phyloP scores from a whole-genome alignment of 2,329 filamentous ascomycete species.

The Fusarium euwallaceae region DNA sequence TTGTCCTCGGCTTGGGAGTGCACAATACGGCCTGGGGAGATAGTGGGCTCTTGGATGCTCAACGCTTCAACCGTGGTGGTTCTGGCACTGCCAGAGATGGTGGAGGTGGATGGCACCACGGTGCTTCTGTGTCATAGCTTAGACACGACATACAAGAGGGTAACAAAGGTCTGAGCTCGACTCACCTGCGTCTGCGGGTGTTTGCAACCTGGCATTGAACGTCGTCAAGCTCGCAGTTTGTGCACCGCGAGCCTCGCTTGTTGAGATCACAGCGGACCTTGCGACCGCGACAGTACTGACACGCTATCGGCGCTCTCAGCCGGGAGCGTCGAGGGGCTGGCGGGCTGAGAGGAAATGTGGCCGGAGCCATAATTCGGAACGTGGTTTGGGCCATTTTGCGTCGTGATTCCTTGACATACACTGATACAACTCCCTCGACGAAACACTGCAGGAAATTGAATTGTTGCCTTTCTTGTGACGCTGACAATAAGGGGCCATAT shows the following conservation, averaged over 20 bases:
- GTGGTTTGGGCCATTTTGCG: not conserved
- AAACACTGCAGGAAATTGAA: not conserved
- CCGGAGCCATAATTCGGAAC: not conserved
- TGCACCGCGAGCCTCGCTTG: not conserved
- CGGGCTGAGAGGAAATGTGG: not conserved
- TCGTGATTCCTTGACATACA: not conserved
- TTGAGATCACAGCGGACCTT: not conserved
- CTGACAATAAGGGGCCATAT: not conserved
- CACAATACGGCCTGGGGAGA: not conserved
- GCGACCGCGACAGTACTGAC: not conserved
- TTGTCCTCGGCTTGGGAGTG: not conserved
- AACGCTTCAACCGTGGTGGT: not conserved
- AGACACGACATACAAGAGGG: not conserved
- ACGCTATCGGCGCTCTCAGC: not conserved
- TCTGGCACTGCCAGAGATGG: not conserved
- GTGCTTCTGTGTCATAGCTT: not conserved
- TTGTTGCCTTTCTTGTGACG: not conserved
- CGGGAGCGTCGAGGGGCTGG: not conserved
- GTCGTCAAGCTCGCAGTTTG: not conserved
- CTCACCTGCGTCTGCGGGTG: not conserved
- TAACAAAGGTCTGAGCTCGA: too few relatives aligned
- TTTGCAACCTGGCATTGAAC: not conserved
- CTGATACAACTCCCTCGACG: not conserved
- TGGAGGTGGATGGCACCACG: not conserved
- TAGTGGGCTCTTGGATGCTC: not conserved